Conservation (phyloP, 148 eudicot genomes). For the Drosera capensis region DNA sequence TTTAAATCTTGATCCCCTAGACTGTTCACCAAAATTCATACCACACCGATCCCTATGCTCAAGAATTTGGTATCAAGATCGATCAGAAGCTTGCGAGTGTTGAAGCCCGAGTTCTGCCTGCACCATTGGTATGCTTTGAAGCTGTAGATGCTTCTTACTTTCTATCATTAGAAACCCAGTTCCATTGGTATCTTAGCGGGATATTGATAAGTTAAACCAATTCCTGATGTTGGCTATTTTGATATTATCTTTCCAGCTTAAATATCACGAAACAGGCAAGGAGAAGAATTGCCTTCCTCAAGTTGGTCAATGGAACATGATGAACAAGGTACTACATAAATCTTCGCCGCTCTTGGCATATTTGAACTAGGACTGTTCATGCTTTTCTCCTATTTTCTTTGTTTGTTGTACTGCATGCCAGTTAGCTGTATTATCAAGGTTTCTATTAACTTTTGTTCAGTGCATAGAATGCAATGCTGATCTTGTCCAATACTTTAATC, state of each 20-base stretch:
- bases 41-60: slow-evolving; percentile 50
- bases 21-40: slow-evolving; percentile 68
- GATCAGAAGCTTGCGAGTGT: slow-evolving; percentile 49
- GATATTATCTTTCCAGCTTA: slow-evolving; percentile 11
- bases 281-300: slow-evolving; percentile 24
- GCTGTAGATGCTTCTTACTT: background rate
- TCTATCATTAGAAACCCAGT: background rate
- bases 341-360: background rate
- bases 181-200: background rate
- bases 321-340: slow-evolving; percentile 2
- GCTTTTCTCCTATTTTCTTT: background rate
- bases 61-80: slow-evolving; percentile 70
- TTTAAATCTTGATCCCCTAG: slow-evolving; percentile 12
- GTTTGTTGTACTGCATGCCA: background rate
- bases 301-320: slow-evolving; percentile 18
- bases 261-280: slow-evolving; percentile 27
- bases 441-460: background rate
- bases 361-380: background rate
- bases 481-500: background rate
- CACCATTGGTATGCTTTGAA: background rate
- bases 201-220: background rate
- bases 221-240: background rate
- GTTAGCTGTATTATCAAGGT: background rate
- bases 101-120: background rate
- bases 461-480: background rate